Evolutionary conservation across 176 grass and related monocot species (phyloP).

Genomic region (Hordeum marinum): DNA sequence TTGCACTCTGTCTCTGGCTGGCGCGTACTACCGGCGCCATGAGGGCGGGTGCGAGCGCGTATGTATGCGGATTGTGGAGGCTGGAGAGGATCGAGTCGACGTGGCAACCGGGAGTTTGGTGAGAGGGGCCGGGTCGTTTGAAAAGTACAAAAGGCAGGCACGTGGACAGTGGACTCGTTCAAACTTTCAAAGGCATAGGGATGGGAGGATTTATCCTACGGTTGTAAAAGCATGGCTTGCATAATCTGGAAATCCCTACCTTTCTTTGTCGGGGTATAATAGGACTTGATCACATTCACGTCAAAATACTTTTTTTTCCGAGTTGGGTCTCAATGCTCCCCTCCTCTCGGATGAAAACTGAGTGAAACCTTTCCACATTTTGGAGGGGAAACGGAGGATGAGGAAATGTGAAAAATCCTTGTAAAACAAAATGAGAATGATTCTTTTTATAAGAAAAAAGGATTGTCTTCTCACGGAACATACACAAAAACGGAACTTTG

Average conservation of each 20-base stretch:
- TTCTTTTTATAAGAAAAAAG: too few species aligned
- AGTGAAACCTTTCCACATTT: too few species aligned
- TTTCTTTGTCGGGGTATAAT: not conserved
- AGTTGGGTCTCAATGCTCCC: too few species aligned
- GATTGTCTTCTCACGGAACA: too few species aligned
- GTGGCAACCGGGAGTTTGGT: not conserved
- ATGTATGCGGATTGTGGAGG: not conserved
- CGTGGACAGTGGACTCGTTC: not conserved
- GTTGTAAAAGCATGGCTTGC: not conserved
- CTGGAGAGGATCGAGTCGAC: not conserved
- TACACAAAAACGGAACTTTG: too few species aligned
- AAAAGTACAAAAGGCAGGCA: conserved; percentile 13
- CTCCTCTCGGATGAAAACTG: too few species aligned
- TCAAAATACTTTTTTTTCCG: too few species aligned
- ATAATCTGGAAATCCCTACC: not conserved
- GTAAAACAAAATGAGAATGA: too few species aligned
- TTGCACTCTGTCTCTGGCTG: not conserved
- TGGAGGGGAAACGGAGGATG: too few species aligned
- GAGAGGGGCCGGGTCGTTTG: not conserved
- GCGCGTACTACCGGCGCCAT: not conserved
- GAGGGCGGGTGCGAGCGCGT: not conserved
- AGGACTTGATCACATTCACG: not conserved
- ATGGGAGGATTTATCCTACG: not conserved
- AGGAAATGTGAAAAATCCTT: too few species aligned
- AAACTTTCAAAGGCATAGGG: not conserved